Evolutionary conservation across 371 early-diverging fungal species (phyloP), one percentile per base, ranked within the genome.

Genomic region (Rhizomucor pusillus): DNA sequence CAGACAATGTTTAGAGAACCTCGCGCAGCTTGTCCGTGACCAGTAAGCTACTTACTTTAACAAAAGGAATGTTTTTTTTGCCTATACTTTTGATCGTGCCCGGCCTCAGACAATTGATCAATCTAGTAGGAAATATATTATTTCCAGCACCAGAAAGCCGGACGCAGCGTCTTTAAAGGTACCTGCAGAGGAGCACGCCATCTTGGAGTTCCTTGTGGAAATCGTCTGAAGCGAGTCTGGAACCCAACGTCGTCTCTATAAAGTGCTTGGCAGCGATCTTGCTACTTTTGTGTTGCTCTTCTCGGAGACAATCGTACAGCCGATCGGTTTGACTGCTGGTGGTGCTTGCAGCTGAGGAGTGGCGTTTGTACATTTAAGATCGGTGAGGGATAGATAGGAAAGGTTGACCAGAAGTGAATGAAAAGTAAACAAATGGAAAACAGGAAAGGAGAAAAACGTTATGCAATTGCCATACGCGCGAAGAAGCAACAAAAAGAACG

Each of bases 171-270:
- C 45, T 13, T 46, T 22, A 47, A 25, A 55, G 67, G 53, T 76
- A 86, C 86, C 69, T 69, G 78, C 91, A 90, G 20, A 90, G 73
- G 4, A 88, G 50, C 1, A 89, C 82, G 20, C 91, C 91, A 54
- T 88, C 87, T 56, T 63, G 64, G 29, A 59, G 59, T 56, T 63
- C 57, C n/a, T 43, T 55, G 50, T 63, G 64, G 5, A 77, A 56
- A 43, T 73, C 61, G 5, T 66, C 59, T 5, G 57, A 52, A 22
- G 58, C 62, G 34, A 75, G 47, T 13, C 52, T 52, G 6, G 52
- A 20, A 12, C 56, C 62, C 5, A 72, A 34, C 3, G 68, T 62
- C 11, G 62, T 49, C 43, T 59, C 60, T 11, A 75, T 16, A 35
- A 70, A 75, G n/a, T 60, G 46, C 41, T 54, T 67, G 5, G 60